A percentile compares a stretch with the other conserved stretches of the same genome.
Conservation (phyloP, 2,329 filamentous ascomycete species). For the Pseudogymnoascus sp. region DNA sequence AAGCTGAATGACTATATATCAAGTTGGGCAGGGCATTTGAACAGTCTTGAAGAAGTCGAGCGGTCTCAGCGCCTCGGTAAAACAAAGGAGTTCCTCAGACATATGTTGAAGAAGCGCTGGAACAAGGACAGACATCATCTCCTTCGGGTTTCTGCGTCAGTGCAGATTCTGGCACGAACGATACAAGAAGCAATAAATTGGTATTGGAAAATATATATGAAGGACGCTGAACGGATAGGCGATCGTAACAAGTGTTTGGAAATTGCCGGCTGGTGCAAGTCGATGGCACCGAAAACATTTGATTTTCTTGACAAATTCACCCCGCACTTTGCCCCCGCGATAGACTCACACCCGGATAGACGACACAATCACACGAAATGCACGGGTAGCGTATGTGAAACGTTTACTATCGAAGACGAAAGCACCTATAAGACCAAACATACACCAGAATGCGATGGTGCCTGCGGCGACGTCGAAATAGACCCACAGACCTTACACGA, state of each 20-base stretch:
- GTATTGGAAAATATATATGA: neutral
- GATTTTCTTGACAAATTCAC: neutral
- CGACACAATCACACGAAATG: neutral
- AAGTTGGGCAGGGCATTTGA: neutral
- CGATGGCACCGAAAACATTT: neutral
- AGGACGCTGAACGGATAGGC: neutral
- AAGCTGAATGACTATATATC: neutral
- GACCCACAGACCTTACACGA: neutral
- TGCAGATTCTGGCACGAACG: conserved; percentile 1
- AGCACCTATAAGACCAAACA: conserved; percentile 1
- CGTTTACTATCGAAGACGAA: neutral
- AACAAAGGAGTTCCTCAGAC: neutral
- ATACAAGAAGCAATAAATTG: neutral
- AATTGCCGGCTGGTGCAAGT: neutral
- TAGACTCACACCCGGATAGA: neutral
- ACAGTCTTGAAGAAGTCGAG: neutral
- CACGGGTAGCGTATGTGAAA: neutral
- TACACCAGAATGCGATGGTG: neutral
- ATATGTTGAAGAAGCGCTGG: neutral
- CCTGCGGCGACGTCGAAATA: conserved; percentile 1
- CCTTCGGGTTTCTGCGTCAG: neutral
- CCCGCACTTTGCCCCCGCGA: neutral
- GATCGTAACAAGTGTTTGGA: neutral
- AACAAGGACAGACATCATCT: neutral
- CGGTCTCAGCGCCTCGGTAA: neutral